A percentile compares a stretch with the other conserved stretches of the same genome.
Conservation (phyloP, 768 basidiomycete genomes). For the Termitomyces sp. region DNA sequence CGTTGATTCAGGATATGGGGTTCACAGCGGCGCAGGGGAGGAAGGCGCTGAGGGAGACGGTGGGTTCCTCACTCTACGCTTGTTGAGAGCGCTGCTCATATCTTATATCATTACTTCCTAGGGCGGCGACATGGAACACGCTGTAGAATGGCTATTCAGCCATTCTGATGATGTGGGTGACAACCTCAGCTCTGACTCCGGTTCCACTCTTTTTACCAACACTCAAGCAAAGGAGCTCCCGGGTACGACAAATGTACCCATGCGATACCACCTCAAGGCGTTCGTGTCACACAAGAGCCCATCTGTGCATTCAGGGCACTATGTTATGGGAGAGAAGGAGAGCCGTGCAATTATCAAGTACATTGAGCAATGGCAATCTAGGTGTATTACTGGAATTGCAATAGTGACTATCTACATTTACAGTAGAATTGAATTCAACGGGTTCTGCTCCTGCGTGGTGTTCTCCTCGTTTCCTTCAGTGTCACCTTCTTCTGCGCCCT, state of each 20-base stretch:
- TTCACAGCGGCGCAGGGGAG: slow-evolving; percentile 80
- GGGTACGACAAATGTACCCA: slow-evolving; percentile 24
- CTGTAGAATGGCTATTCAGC: slow-evolving; percentile 94
- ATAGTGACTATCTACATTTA: too few relatives aligned
- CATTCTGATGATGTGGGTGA: slow-evolving; percentile 88
- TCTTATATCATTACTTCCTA: slow-evolving; percentile 24
- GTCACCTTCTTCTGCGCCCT: too few relatives aligned
- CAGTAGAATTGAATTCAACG: too few relatives aligned
- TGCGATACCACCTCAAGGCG: slow-evolving; percentile 77
- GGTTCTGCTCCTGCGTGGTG: too few relatives aligned
- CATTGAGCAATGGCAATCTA: too few relatives aligned
- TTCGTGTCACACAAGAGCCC: slow-evolving; percentile 98
- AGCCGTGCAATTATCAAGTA: too few relatives aligned
- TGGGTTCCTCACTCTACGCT: slow-evolving; percentile 34
- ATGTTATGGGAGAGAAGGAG: too few relatives aligned
- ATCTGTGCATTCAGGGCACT: slow-evolving; percentile 92
- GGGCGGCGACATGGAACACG: slow-evolving; percentile 77
- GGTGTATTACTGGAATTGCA: too few relatives aligned
- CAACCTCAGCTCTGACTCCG: slow-evolving; percentile 24
- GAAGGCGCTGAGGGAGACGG: slow-evolving; percentile 87
- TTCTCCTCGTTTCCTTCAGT: too few relatives aligned
- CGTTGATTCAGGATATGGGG: slow-evolving; percentile 87
- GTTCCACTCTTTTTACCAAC: slow-evolving; percentile 17
- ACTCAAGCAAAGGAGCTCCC: slow-evolving; percentile 19
- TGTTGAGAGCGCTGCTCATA: not conserved